Evolutionary conservation across 192 early-diverging fungal species (phyloP).

Genomic region (Linnemannia schmuckeri): DNA sequence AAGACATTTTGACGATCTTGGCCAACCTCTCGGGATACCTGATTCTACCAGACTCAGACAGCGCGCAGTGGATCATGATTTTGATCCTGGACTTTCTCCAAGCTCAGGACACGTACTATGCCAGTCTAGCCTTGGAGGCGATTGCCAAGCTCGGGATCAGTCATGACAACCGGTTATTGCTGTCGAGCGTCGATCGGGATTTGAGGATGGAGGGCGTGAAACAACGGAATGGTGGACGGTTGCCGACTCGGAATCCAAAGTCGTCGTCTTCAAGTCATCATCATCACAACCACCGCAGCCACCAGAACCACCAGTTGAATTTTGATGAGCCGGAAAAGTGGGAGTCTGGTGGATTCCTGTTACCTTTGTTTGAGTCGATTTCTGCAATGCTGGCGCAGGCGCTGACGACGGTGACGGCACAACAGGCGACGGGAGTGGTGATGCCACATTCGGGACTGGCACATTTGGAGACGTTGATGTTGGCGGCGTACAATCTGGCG

Average conservation of each 20-base stretch:
- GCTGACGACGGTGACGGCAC: constrained; percentile 34
- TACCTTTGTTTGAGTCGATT: constrained; percentile 49
- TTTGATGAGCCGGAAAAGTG: constrained; percentile 21
- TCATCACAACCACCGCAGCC: not conserved
- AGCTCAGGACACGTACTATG: constrained; percentile 71
- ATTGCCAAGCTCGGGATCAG: constrained; percentile 71
- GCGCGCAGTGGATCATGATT: constrained; percentile 58
- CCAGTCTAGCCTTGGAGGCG: constrained; percentile 72
- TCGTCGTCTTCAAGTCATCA: constrained; percentile 1
- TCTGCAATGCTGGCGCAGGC: constrained; percentile 46
- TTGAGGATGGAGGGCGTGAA: constrained; percentile 22
- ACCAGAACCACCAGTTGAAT: not conserved
- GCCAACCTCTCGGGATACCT: constrained; percentile 71
- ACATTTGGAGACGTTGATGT: constrained; percentile 64
- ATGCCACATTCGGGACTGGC: constrained; percentile 58
- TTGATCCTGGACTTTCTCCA: constrained; percentile 67
- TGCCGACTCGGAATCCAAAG: constrained; percentile 9
- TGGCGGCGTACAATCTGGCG: constrained; percentile 67
- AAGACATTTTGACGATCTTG: constrained; percentile 73
- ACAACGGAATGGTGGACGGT: constrained; percentile 12
- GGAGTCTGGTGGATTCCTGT: constrained; percentile 48
- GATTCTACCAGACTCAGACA: constrained; percentile 52
- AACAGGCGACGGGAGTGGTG: constrained; percentile 6
- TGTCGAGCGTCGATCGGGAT: constrained; percentile 49
- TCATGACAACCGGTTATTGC: constrained; percentile 66